Evolutionary conservation across 441 rosid genomes (phyloP).

Genomic region (Bruguiera hainesii): DNA sequence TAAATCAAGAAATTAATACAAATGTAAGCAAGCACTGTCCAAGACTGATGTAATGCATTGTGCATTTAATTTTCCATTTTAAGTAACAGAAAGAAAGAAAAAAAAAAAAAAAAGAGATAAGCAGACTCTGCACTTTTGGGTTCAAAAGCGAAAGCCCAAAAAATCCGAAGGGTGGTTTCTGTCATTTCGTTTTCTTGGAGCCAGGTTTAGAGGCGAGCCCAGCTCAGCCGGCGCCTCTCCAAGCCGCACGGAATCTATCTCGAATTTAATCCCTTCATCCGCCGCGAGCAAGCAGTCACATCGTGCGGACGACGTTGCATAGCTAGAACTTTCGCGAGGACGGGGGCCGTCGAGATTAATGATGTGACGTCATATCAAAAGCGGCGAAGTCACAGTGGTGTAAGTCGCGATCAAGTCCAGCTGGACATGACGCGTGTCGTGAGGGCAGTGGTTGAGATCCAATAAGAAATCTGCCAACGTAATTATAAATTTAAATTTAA

Average conservation of each 20-base stretch:
- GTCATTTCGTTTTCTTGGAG: neutral
- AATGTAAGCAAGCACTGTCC: too few relatives aligned
- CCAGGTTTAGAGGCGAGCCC: neutral
- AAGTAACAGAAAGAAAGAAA: neutral
- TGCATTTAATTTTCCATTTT: neutral
- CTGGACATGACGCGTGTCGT: neutral
- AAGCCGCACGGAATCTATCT: neutral
- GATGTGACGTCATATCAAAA: neutral
- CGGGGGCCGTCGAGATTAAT: neutral
- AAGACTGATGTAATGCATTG: neutral
- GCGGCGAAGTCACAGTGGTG: neutral
- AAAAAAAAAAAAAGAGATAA: too few relatives aligned
- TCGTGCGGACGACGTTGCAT: neutral
- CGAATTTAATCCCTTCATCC: neutral
- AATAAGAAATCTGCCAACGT: too few relatives aligned
- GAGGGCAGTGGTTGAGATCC: neutral
- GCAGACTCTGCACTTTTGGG: too few relatives aligned
- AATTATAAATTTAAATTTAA: too few relatives aligned
- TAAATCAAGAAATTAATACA: too few relatives aligned
- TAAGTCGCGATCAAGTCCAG: neutral
- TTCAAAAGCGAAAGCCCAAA: neutral
- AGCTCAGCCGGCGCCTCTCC: neutral
- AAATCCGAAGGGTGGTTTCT: neutral
- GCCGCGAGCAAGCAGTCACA: neutral
- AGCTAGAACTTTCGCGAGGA: neutral